Evolutionary conservation across 2,329 filamentous ascomycete genomes (phyloP), one percentile per base, ranked within the genome.

Genomic region (Fusarium sulawesiense): DNA sequence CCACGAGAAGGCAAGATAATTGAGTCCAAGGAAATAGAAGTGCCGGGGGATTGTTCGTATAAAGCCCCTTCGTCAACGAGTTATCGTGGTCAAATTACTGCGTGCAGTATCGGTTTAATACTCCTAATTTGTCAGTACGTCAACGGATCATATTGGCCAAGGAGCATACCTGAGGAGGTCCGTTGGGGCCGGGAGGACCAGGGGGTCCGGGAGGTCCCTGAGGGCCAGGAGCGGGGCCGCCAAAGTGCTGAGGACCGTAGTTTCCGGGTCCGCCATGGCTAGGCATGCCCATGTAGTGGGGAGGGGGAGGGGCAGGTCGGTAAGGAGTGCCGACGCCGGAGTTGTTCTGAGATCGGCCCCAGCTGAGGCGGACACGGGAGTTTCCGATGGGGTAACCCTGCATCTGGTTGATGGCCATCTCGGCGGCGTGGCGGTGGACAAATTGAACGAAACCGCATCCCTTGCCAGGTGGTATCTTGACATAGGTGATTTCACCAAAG

Each of bases 331-430:
- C 96, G 65, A 97, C 96, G 61, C 96, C 96, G 68, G 95, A 98
- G 87, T 99, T 99, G 89, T 98, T 99, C 87, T 99, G 96, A 58
- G 93, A 97, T 71, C 96, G 93, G 70, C 96, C 96, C 96, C 96
- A 99, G 80, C 93, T 97, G 73, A 99, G 88, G 77, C 96, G 94
- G 64, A 99, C 96, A 73, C 96, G 94, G 48, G 95, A 98, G 87
- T 99, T 99, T 59, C 96, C 96, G 77, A 99, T 99, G 25, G 96
- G 96, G 80, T 99, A 99, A 66, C 96, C 96, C 84, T 99, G 96
- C 96, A 99, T 99, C 84, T 99, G 96, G 85, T 99, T 99, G 88
- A 99, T 99, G 74, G 96, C 96, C 96, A 99, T 99, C 85, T 99
- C 96, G 16, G 96, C 96, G 56, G 96, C 96, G 78, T 99, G 96